Evolutionary conservation across 2,329 filamentous ascomycete genomes (phyloP).

Genomic region (Phaeosphaeriaceae sp.): DNA sequence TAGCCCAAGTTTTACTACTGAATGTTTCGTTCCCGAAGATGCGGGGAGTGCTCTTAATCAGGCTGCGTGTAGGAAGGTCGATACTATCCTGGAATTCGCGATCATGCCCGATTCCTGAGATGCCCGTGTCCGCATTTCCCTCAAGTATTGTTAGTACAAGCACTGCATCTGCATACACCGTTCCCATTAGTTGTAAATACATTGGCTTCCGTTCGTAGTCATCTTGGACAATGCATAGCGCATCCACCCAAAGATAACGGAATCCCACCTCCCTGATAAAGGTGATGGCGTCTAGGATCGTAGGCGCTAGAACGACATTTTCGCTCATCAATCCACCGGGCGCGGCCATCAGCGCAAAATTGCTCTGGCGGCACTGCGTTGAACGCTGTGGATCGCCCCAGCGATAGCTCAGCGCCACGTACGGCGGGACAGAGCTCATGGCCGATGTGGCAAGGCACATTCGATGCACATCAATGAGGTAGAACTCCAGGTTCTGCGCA

Average conservation of each 20-base stretch:
- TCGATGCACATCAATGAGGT: constrained; percentile 10
- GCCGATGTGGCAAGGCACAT: constrained; percentile 9
- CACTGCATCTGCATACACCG: constrained; percentile 14
- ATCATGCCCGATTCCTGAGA: constrained; percentile 9
- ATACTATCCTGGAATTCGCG: constrained; percentile 8
- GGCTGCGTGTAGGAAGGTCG: constrained; percentile 7
- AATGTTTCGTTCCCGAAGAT: constrained; percentile 9
- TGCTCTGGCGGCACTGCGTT: constrained; percentile 8
- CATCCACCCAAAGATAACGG: constrained; percentile 10
- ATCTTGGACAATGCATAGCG: constrained; percentile 8
- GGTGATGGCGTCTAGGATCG: constrained; percentile 7
- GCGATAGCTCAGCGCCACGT: constrained; percentile 19
- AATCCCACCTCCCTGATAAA: constrained; percentile 5
- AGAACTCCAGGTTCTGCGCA: constrained; percentile 8
- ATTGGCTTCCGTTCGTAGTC: constrained; percentile 5
- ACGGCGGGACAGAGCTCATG: constrained; percentile 10
- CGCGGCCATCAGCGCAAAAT: constrained; percentile 7
- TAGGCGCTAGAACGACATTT: constrained; percentile 7
- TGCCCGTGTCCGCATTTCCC: constrained; percentile 10
- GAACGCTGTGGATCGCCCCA: constrained; percentile 14
- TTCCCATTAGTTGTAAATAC: constrained; percentile 14
- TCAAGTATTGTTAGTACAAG: constrained; percentile 10
- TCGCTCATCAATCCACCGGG: constrained; percentile 7
- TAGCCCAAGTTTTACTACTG: constrained; percentile 9
- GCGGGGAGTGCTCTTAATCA: constrained; percentile 9